These are phyloP conservation scores for Collybiopsis confluens DNA, from an alignment of 768 basidiomycete genomes.

Conservation along the genomic window DNA sequence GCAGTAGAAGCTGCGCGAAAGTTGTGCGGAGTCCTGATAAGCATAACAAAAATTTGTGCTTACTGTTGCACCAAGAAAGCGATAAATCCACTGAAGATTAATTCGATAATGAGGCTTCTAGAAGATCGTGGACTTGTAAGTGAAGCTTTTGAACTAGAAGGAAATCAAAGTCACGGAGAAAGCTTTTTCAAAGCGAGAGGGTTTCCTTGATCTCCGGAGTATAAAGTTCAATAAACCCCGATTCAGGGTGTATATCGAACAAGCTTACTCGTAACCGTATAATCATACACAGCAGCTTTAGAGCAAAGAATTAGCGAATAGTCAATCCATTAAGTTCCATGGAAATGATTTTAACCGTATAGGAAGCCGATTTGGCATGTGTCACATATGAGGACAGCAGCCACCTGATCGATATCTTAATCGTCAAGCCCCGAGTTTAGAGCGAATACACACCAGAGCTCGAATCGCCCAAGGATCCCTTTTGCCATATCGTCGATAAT, in stretches of 20 bases:
- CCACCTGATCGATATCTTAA: background rate
- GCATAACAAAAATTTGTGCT: background rate
- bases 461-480: constrained; percentile 4
- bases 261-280: constrained; percentile 9
- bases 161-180: background rate
- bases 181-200: background rate
- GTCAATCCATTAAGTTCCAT: too few relatives aligned
- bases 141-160: too few relatives aligned
- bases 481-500: constrained; percentile 7
- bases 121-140: too few relatives aligned
- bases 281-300: constrained; percentile 11
- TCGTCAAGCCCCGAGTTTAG: background rate
- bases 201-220: constrained; percentile 2
- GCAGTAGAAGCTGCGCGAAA: constrained; percentile 3
- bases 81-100: constrained; percentile 11
- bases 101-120: constrained; percentile 9
- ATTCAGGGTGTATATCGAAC: background rate
- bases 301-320: background rate
- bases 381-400: constrained; percentile 7
- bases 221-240: background rate
- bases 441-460: background rate
- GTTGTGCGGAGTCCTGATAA: background rate
- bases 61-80: constrained; percentile 9
- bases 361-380: constrained; percentile 10
- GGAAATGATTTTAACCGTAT: background rate